These are phyloP conservation scores for Phytophthora sp. DNA, from an alignment of 352 stramenopile genomes.

Conservation along the genomic window DNA sequence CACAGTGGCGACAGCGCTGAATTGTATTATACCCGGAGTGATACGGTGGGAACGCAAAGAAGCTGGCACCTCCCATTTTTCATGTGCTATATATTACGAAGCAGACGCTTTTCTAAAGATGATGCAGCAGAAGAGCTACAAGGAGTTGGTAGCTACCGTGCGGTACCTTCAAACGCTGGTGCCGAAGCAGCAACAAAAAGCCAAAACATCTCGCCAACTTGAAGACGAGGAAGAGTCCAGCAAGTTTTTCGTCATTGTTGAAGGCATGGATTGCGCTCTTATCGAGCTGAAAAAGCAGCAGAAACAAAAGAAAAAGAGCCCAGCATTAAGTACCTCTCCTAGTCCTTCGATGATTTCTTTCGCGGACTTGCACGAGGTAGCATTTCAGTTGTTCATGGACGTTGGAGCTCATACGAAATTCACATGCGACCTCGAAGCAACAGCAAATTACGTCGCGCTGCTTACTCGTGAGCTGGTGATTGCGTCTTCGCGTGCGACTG, in stretches of 20 bases:
- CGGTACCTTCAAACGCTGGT: constrained; percentile 36
- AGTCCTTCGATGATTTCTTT: constrained; percentile 40
- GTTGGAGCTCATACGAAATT: constrained; percentile 63
- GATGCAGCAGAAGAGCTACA: constrained; percentile 43
- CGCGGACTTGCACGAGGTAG: constrained; percentile 61
- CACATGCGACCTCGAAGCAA: constrained; percentile 59
- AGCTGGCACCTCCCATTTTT: constrained; percentile 11
- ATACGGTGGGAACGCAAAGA: constrained; percentile 46
- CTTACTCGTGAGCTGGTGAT: constrained; percentile 64
- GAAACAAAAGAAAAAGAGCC: constrained; percentile 38
- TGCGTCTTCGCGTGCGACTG: constrained; percentile 40
- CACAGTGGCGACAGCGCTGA: constrained; percentile 37
- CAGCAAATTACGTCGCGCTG: constrained; percentile 57
- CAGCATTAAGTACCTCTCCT: neutral
- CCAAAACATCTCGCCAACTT: neutral
- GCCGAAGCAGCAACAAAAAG: neutral
- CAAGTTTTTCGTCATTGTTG: constrained; percentile 59
- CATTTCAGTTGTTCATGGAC: constrained; percentile 77
- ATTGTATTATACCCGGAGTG: constrained; percentile 33
- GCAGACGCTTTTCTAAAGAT: constrained; percentile 48
- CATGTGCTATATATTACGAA: constrained; percentile 49
- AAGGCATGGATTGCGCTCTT: constrained; percentile 65
- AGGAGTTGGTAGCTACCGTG: constrained; percentile 36
- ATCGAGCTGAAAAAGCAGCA: constrained; percentile 54
- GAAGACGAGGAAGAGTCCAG: constrained; percentile 22